phyloP scores from a whole-genome alignment of 2,329 filamentous ascomycete genomes.

The Claviceps pazoutovae region DNA sequence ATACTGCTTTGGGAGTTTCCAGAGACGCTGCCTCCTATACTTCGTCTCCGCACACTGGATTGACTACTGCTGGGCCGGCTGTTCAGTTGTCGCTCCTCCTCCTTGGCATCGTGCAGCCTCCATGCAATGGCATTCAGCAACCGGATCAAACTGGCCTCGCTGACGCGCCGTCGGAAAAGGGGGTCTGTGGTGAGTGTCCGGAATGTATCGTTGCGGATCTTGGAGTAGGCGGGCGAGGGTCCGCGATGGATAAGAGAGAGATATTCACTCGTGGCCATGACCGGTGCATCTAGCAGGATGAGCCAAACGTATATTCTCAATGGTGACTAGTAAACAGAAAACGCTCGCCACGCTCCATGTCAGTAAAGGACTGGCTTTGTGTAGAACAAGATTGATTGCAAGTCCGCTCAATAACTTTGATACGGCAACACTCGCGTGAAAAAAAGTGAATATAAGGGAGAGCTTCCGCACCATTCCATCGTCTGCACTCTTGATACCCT shows the following conservation, averaged over 20 bases:
- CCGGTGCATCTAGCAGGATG: constrained; percentile 75
- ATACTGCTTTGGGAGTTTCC: constrained; percentile 25
- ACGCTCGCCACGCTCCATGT: not conserved
- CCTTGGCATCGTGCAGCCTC: constrained; percentile 71
- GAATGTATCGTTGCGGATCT: constrained; percentile 97
- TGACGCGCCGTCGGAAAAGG: constrained; percentile 89
- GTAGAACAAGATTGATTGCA: not conserved
- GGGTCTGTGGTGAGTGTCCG: constrained; percentile 92
- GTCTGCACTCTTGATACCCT: constrained; percentile 62
- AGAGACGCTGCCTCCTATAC: constrained; percentile 20
- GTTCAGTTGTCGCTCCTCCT: constrained; percentile 25
- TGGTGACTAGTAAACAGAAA: constrained; percentile 50
- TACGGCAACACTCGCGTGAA: not conserved
- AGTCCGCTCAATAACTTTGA: not conserved
- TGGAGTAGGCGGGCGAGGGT: constrained; percentile 85
- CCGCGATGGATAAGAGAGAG: constrained; percentile 83
- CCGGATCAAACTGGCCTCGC: constrained; percentile 86
- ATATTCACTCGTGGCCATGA: constrained; percentile 77
- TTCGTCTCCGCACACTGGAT: constrained; percentile 19
- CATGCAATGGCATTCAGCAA: constrained; percentile 91
- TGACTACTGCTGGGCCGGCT: constrained; percentile 25
- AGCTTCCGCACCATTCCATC: constrained; percentile 58
- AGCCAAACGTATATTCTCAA: constrained; percentile 94
- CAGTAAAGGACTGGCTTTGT: not conserved
- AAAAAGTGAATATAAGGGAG: too few species aligned